Conservation (phyloP, 2,329 filamentous ascomycete species). For the Elsinoe necatrix region DNA sequence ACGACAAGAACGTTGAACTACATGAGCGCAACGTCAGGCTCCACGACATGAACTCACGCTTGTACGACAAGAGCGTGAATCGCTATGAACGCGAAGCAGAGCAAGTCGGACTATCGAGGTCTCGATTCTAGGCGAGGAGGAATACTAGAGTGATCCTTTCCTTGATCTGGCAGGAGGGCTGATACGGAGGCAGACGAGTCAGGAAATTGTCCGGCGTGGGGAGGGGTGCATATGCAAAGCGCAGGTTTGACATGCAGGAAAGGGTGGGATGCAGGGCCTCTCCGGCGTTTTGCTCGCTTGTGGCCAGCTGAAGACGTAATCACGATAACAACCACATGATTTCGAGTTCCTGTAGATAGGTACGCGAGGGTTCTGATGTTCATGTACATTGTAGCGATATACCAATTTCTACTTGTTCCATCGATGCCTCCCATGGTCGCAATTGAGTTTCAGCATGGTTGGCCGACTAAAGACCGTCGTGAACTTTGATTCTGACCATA, state of each 20-base stretch:
- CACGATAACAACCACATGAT: slow-evolving; percentile 4
- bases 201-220: background rate
- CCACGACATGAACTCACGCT: slow-evolving; percentile 4
- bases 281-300: background rate
- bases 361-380: background rate
- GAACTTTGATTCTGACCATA: background rate
- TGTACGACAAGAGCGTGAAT: slow-evolving; percentile 7
- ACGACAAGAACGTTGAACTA: slow-evolving; percentile 11
- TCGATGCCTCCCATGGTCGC: no score
- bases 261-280: background rate
- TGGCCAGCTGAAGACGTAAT: background rate
- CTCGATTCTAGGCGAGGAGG: background rate
- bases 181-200: background rate
- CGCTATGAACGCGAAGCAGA: slow-evolving; percentile 2
- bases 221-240: background rate
- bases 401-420: slow-evolving; percentile 4
- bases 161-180: background rate
- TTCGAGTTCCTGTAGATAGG: background rate
- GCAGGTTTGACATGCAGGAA: background rate
- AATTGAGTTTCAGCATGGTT: background rate
- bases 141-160: background rate
- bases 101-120: slow-evolving; percentile 6
- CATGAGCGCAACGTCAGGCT: slow-evolving; percentile 7
- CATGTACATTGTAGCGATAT: slow-evolving; percentile 3
- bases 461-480: background rate